Evolutionary conservation across 1,284 basidiomycete species (phyloP), one percentile per base, ranked within the genome.

Genomic region (Leccinum insigne): DNA sequence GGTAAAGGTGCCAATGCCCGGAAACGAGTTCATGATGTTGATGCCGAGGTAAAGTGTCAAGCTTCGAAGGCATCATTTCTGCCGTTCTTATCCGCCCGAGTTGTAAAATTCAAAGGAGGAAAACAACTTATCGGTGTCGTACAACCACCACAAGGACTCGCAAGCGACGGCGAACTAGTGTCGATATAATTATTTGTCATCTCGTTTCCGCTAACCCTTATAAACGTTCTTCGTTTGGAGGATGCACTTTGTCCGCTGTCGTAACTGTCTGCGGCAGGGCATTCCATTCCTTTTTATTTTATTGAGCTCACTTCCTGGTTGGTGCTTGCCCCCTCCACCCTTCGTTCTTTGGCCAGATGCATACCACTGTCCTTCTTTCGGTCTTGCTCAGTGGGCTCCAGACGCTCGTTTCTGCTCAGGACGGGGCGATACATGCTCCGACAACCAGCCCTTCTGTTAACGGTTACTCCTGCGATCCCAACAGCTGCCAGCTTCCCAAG

Each of bases 381-480:
- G 23, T 5, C 21, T 18, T 67, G 16, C n/a, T 67, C 32, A 35
- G 32, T 49, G 60, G 65, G 14, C 14, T 40, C 58, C 11, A 63
- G 10, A 61, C 18, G 6, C 60, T 65, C 21, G 65, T 52, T 14
- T 14, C 26, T 26, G 29, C 62, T 26, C 63, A 14, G 16, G 63
- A 64, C 5, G 40, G 63, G 8, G 40, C 7, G 4, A 29, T 64
- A 10, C 21, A 35, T 58, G 8, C 16, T 52, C 14, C 32, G 62
- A 63, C 60, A 11, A 38, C 23, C n/a, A 67, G 23, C 23, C 6
- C 23, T 26, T 63, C 26, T 9, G 18, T 44, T 8, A 16, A 18
- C 1, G 16, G 26, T 49, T 65, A 67, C 35, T 65, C 63, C 6
- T 64, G 63, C 18, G 63, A 64, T 60, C 49, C 49, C 3, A 2